Conservation (phyloP, 2,329 filamentous ascomycete genomes). For the Pseudogymnoascus sp. region DNA sequence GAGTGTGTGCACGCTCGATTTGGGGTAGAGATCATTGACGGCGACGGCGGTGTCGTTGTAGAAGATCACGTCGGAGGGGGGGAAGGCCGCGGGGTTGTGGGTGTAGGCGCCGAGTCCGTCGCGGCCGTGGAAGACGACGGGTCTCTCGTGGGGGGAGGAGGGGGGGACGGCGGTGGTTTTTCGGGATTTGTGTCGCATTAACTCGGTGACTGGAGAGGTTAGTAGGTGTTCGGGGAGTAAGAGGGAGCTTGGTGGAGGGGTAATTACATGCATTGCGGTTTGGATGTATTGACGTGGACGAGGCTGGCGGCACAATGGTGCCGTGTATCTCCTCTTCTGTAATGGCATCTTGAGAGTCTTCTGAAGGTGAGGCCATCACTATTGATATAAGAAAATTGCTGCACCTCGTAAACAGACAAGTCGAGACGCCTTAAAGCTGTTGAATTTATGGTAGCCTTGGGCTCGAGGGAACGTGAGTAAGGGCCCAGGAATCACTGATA, state of each 20-base stretch:
- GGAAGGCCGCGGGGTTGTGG: conserved; percentile 49
- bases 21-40: conserved; percentile 79
- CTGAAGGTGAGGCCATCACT: neutral
- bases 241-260: neutral
- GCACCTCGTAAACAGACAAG: neutral
- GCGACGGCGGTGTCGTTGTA: conserved; percentile 62
- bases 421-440: neutral
- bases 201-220: conserved; percentile 37
- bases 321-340: conserved; percentile 35
- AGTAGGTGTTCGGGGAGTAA: neutral
- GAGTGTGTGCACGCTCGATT: conserved; percentile 75
- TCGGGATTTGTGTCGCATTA: conserved; percentile 34
- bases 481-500: conserved; percentile 3
- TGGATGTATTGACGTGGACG: conserved; percentile 12
- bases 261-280: conserved; percentile 38
- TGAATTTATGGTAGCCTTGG: neutral
- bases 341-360: conserved; percentile 31
- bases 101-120: conserved; percentile 62
- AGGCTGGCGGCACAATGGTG: conserved; percentile 26
- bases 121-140: conserved; percentile 38
- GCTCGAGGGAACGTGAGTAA: neutral
- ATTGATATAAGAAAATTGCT: neutral
- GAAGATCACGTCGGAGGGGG: conserved; percentile 53
- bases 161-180: conserved; percentile 14
- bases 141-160: conserved; percentile 15